Evolutionary conservation across 768 basidiomycete species (phyloP).

Genomic region (Mycena kentingensis): DNA sequence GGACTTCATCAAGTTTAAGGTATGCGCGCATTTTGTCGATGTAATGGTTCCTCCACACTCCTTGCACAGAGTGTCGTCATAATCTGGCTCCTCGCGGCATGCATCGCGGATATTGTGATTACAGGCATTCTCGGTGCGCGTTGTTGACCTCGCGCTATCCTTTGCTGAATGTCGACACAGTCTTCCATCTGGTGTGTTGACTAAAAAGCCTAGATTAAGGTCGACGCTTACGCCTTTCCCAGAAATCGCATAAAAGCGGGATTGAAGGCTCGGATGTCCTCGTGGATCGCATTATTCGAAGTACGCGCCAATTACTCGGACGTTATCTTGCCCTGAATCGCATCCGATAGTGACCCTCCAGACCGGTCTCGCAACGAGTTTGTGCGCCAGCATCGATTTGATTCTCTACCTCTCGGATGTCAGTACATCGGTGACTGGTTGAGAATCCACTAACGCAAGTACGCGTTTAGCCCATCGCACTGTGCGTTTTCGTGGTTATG

Average conservation of each 20-base stretch:
- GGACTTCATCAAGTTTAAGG: conserved; percentile 24
- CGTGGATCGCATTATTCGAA: conserved; percentile 39
- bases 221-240: neutral
- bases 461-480: conserved; percentile 8
- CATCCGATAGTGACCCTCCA: conserved; percentile 35
- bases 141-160: neutral
- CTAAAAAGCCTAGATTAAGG: neutral
- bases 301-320: conserved; percentile 18
- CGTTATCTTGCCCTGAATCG: neutral
- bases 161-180: neutral
- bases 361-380: conserved; percentile 38
- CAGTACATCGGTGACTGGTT: neutral
- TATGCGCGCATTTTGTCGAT: neutral
- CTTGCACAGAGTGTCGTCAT: conserved; percentile 21
- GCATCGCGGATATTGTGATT: conserved; percentile 39
- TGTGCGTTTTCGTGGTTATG: neutral
- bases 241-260: conserved; percentile 40
- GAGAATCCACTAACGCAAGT: neutral
- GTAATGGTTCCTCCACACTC: neutral
- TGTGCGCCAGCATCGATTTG: conserved; percentile 34
- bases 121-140: conserved; percentile 25
- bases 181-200: neutral
- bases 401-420: conserved; percentile 33
- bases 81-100: conserved; percentile 40
- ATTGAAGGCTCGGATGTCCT: conserved; percentile 37